Percentiles rank a stretch among this genome's conserved stretches.
phyloP scores from a whole-genome alignment of 1,139 yeast species.

The Candida sp. region DNA sequence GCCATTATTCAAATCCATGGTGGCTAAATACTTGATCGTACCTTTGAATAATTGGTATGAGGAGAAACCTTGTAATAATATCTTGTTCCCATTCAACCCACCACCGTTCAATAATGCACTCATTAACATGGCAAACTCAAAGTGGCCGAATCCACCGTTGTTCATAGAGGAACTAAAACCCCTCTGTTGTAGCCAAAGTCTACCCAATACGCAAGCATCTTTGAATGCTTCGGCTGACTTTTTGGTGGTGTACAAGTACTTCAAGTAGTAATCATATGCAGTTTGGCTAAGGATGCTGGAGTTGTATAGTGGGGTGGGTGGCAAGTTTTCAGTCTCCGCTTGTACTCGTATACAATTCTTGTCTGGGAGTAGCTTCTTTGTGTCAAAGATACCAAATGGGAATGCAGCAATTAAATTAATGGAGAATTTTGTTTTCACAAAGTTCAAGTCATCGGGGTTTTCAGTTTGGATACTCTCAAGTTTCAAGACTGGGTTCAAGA shows the following conservation, averaged over 20 bases:
- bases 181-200: constrained; percentile 89
- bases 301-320: constrained; percentile 88
- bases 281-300: constrained; percentile 76
- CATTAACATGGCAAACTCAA: constrained; percentile 84
- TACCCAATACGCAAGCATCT: constrained; percentile 88
- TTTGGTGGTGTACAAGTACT: constrained; percentile 74
- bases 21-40: constrained; percentile 78
- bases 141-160: constrained; percentile 89
- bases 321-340: constrained; percentile 47
- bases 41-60: constrained; percentile 94
- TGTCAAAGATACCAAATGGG: constrained; percentile 72
- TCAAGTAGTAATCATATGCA: constrained; percentile 69
- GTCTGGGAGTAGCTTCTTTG: constrained; percentile 78
- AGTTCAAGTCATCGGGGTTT: constrained; percentile 52
- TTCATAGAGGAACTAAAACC: constrained; percentile 69
- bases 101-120: constrained; percentile 88
- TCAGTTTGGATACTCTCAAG: constrained; percentile 57
- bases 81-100: constrained; percentile 73
- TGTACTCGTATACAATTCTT: constrained; percentile 81
- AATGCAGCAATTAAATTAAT: constrained; percentile 77
- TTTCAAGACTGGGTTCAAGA: constrained; percentile 64
- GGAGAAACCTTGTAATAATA: constrained; percentile 84
- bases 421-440: constrained; percentile 70
- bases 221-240: constrained; percentile 82
- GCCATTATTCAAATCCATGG: constrained; percentile 70